phyloP scores from a whole-genome alignment of 148 eudicot genomes.

The Rhododendron vialii region DNA sequence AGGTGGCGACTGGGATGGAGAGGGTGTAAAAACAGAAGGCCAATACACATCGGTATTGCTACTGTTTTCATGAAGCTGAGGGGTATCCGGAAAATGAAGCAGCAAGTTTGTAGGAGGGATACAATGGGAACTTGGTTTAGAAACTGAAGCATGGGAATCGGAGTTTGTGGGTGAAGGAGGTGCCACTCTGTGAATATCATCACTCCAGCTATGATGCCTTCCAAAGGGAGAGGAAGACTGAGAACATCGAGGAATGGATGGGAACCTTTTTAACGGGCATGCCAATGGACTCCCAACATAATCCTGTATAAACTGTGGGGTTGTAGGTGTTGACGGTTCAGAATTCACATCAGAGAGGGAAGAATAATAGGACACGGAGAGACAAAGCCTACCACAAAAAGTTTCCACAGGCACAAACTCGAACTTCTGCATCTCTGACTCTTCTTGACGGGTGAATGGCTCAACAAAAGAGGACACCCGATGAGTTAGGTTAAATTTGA shows the following conservation, averaged over 20 bases:
- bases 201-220: constrained; percentile 84
- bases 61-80: constrained; percentile 34
- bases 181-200: constrained; percentile 45
- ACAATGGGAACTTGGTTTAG: constrained; percentile 29
- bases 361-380: constrained; percentile 59
- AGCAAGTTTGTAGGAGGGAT: constrained; percentile 61
- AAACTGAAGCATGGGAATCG: constrained; percentile 52
- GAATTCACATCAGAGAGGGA: constrained; percentile 43
- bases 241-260: constrained; percentile 50
- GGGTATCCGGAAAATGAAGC: constrained; percentile 38
- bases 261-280: constrained; percentile 62
- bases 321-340: constrained; percentile 68
- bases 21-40: constrained; percentile 58
- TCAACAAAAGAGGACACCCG: constrained; percentile 71
- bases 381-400: constrained; percentile 69
- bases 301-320: constrained; percentile 74
- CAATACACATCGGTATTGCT: constrained; percentile 58
- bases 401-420: constrained; percentile 72
- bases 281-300: constrained; percentile 95
- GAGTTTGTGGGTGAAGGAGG: constrained; percentile 71
- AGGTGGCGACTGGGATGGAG: constrained; percentile 76
- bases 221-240: constrained; percentile 56
- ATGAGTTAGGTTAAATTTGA: constrained; percentile 56
- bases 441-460: constrained; percentile 72
- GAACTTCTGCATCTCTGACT: constrained; percentile 71